These are phyloP conservation scores for Colletotrichum tamarilloi DNA, from an alignment of 2,329 filamentous ascomycete species.

Conservation along the genomic window DNA sequence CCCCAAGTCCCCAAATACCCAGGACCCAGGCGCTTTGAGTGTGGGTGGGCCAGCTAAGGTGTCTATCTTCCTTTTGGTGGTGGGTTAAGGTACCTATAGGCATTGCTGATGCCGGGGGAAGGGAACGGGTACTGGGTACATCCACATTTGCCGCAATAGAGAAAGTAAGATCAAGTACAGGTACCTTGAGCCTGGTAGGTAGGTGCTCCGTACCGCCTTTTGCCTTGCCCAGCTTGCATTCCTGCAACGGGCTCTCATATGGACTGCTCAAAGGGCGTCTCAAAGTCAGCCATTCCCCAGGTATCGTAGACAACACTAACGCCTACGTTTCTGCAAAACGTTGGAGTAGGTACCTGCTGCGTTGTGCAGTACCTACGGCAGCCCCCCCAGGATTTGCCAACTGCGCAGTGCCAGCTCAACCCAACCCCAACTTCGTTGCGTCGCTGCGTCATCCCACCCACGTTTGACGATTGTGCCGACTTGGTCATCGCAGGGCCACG, in stretches of 20 bases:
- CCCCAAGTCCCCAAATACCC: background rate
- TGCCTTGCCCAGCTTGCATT: background rate
- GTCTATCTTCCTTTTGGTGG: too few relatives aligned
- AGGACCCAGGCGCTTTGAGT: background rate
- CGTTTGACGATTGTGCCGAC: slow-evolving; percentile 26
- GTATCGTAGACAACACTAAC: slow-evolving; percentile 1
- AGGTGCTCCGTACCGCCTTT: too few relatives aligned
- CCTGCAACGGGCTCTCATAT: slow-evolving; percentile 18
- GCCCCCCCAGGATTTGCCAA: background rate
- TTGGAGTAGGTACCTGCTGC: background rate
- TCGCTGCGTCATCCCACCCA: slow-evolving; percentile 28
- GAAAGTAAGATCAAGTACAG: background rate
- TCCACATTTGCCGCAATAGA: slow-evolving; percentile 26
- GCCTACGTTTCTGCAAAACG: background rate
- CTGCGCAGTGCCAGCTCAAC: slow-evolving; percentile 3
- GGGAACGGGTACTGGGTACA: slow-evolving; percentile 18
- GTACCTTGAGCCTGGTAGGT: background rate
- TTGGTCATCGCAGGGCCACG: slow-evolving; percentile 18
- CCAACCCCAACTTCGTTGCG: background rate
- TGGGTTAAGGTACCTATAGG: too few relatives aligned
- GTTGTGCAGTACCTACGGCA: background rate
- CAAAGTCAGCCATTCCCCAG: slow-evolving; percentile 3
- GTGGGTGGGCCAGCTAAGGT: slow-evolving; percentile 5
- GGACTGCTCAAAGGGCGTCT: background rate
- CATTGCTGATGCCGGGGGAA: slow-evolving; percentile 2